Evolutionary conservation across 139 green algal genomes (phyloP).

Genomic region (Chlamydomonas sp.): DNA sequence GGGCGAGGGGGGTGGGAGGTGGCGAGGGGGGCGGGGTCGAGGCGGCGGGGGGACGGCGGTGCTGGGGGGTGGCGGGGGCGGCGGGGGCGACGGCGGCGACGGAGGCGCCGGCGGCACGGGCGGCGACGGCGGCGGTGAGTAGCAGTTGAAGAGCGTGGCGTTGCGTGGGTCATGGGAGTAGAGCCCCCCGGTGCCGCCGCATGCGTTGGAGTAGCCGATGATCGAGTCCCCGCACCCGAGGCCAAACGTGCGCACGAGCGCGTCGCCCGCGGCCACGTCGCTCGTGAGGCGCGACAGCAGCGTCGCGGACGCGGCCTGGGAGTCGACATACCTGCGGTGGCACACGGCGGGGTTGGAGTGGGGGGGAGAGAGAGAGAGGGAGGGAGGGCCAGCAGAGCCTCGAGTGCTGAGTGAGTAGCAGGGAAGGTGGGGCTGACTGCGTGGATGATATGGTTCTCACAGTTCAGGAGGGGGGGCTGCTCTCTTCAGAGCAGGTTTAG

Average conservation of each 20-base stretch:
- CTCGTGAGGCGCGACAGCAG: neutral
- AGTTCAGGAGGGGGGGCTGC: too few relatives aligned
- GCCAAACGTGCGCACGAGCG: neutral
- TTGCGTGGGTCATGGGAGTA: conserved; percentile 2
- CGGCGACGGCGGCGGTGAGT: neutral
- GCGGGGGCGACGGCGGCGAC: neutral
- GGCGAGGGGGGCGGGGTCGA: neutral
- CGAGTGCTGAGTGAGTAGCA: neutral
- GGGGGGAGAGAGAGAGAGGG: neutral
- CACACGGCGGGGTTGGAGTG: neutral
- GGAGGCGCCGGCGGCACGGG: neutral
- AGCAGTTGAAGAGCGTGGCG: conserved; percentile 8
- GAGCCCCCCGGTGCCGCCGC: conserved; percentile 1
- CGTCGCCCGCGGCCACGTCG: neutral
- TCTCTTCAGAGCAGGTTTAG: too few relatives aligned
- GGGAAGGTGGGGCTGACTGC: too few relatives aligned
- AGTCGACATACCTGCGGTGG: neutral
- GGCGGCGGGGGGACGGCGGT: neutral
- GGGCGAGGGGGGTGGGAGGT: neutral
- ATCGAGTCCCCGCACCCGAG: conserved; percentile 7
- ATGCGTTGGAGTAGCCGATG: neutral
- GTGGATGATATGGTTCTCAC: too few relatives aligned
- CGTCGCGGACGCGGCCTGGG: neutral
- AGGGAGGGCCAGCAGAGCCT: neutral
- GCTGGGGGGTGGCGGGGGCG: neutral